Conservation (phyloP, 1,284 basidiomycete genomes). For the Boletellus deceptivus region DNA sequence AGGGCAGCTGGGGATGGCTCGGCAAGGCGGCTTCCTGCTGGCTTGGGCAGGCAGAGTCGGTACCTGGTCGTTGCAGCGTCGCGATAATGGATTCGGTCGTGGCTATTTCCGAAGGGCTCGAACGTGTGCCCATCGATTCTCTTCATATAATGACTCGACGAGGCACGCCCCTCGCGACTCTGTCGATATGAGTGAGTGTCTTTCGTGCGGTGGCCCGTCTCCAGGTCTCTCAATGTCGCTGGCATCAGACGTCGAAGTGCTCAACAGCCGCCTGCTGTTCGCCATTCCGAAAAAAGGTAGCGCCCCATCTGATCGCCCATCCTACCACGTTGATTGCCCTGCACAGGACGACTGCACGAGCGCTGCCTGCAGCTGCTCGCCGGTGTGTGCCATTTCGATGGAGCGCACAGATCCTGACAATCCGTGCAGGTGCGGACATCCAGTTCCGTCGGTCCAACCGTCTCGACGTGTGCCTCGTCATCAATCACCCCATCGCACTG, state of each 20-base stretch:
- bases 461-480: conserved; percentile 89
- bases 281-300: conserved; percentile 98
- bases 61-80: too few relatives aligned
- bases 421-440: conserved; percentile 82
- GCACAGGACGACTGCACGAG: conserved; percentile 82
- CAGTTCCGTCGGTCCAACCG: conserved; percentile 90
- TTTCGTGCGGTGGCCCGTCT: background rate
- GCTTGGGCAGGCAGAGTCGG: too few relatives aligned
- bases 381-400: conserved; percentile 39
- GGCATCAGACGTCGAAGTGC: conserved; percentile 44
- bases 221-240: background rate
- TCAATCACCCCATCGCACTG: conserved; percentile 94
- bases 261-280: conserved; percentile 77
- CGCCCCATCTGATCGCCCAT: background rate
- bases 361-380: conserved; percentile 86
- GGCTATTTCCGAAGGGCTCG: too few relatives aligned
- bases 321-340: background rate
- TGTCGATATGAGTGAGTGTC: conserved; percentile 23
- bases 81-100: too few relatives aligned
- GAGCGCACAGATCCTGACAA: background rate
- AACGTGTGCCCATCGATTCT: too few relatives aligned
- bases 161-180: too few relatives aligned
- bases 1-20: too few relatives aligned
- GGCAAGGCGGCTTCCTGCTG: too few relatives aligned
- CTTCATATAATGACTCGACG: too few relatives aligned